A percentile compares a stretch with the other conserved stretches of the same genome.
These are phyloP conservation scores for Penicillium angulare DNA, from an alignment of 495 filamentous ascomycete genomes.

Conservation along the genomic window DNA sequence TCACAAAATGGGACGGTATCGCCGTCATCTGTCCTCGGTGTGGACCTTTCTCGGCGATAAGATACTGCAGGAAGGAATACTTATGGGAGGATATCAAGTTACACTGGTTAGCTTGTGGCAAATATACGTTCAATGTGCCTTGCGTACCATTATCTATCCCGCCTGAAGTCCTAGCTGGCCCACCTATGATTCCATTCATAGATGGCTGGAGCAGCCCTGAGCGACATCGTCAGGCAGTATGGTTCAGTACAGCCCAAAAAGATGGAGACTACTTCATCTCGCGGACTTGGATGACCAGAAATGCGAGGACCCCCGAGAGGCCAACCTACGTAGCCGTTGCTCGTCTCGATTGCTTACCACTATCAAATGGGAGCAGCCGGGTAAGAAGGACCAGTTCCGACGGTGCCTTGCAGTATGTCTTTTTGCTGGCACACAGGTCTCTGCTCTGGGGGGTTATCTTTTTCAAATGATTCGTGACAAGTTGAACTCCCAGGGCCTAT, in stretches of 20 bases:
- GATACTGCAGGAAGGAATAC: slow-evolving; percentile 44
- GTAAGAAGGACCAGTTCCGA: slow-evolving; percentile 37
- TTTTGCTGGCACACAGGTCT: slow-evolving; percentile 20
- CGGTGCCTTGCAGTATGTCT: slow-evolving; percentile 35
- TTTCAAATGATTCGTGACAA: slow-evolving; percentile 39
- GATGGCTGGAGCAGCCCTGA: slow-evolving; percentile 32
- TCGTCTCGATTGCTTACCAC: too few species aligned
- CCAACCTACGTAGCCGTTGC: background rate
- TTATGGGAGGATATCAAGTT: slow-evolving; percentile 29
- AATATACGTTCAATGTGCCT: slow-evolving; percentile 13
- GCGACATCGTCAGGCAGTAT: slow-evolving; percentile 36
- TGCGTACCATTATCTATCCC: slow-evolving; percentile 21
- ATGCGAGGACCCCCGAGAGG: background rate
- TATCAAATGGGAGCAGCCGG: slow-evolving; percentile 21
- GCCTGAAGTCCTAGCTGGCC: slow-evolving; percentile 6
- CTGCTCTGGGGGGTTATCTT: slow-evolving; percentile 26
- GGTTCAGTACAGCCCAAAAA: slow-evolving; percentile 19
- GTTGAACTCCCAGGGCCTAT: slow-evolving; percentile 15
- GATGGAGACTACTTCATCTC: slow-evolving; percentile 42
- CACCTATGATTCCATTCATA: slow-evolving; percentile 28
- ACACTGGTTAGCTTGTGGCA: slow-evolving; percentile 37
- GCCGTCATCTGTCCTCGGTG: slow-evolving; percentile 42
- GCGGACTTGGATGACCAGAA: slow-evolving; percentile 15
- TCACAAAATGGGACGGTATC: slow-evolving; percentile 34
- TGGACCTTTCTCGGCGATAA: slow-evolving; percentile 39